Base-by-base conservation (phyloP, 164 flowering plant genomes). In the Magnolia kwangsiensis region DNA sequence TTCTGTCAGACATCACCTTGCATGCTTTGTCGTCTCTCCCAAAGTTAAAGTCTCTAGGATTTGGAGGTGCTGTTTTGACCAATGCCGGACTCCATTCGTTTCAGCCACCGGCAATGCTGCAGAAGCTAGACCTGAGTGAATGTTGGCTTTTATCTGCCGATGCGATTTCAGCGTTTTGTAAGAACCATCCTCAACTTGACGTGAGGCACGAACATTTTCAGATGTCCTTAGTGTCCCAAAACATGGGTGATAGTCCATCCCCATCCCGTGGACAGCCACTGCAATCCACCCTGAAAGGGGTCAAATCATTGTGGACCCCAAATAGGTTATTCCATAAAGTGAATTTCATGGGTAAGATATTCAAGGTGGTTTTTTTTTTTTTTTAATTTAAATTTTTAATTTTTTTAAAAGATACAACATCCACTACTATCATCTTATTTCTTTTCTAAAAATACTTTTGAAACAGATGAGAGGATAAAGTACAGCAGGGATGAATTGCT, bases 131-230 rank as follows among this genome's bases (percentile, higher is more conserved):
- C 78, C 76, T 96, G 72, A 85, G 83, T 45, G 98, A 92, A 65
- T 91, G 97, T 80, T 96, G 98, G 99, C 94, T 96, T 69, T 78
- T 96, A 78, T 87, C 94, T 7, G 74, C 83, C 76, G 93, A 89
- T 73, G 85, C 76, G 51, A 65, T 94, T 49, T 72, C 74, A 27
- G 49, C 37, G 20, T 96, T 91, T 80, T 78, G 88, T 74, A 81
- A 74, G 49, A 83, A 20, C 50, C 74, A 90, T 75, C 94, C 97
- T 67, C 82, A 75, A 58, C 75, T 96, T 58, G 87, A 87, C 70
- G 84, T 96, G 69, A 83, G 79, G 77, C 99, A 96, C 81, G 99
- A 92, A 78, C 87, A 69, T 73, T 70, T 79, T 61, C 79, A 31
- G n/a, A 21, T 61, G 8, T 8, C 58, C 18, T 70, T 83, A 4